Percentiles rank a stretch among this genome's conserved stretches.
Evolutionary conservation across 75 land plant species (phyloP).

Genomic region (Ceratopteris richardii): DNA sequence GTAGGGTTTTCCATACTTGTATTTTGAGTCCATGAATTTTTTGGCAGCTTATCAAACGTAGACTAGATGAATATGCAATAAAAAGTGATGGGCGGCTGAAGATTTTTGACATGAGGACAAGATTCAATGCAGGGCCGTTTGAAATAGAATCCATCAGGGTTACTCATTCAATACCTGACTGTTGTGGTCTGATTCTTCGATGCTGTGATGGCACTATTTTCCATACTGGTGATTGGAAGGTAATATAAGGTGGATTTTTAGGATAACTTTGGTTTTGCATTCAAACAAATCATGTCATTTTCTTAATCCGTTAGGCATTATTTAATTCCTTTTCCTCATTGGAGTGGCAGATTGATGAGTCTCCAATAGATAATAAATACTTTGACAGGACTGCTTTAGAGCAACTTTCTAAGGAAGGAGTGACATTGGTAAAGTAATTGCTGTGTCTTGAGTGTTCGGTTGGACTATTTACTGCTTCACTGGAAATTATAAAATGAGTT

Average conservation of each 20-base stretch:
- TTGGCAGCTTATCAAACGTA: constrained; percentile 73
- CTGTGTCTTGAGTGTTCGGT: too few relatives aligned
- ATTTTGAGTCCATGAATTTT: neutral
- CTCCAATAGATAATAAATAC: constrained; percentile 78
- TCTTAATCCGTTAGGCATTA: too few relatives aligned
- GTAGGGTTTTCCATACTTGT: too few relatives aligned
- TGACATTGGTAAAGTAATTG: constrained; percentile 92
- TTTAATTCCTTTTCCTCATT: neutral
- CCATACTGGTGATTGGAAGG: constrained; percentile 99
- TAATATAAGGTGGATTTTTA: constrained; percentile 14
- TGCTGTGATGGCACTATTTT: constrained; percentile 96
- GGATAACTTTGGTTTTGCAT: neutral
- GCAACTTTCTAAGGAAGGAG: constrained; percentile 95
- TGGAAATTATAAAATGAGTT: too few relatives aligned
- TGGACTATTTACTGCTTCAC: too few relatives aligned
- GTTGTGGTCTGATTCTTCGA: constrained; percentile 90
- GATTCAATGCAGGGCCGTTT: constrained; percentile 90
- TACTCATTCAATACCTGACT: constrained; percentile 98
- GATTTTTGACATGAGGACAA: constrained; percentile 53
- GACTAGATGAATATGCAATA: constrained; percentile 81
- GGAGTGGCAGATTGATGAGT: constrained; percentile 81
- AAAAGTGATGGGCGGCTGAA: constrained; percentile 76
- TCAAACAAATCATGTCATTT: too few relatives aligned
- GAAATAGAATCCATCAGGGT: constrained; percentile 91
- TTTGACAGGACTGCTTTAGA: constrained; percentile 85